phyloP scores from a whole-genome alignment of 441 rosid genomes.

The Rhodomyrtus psidioides region DNA sequence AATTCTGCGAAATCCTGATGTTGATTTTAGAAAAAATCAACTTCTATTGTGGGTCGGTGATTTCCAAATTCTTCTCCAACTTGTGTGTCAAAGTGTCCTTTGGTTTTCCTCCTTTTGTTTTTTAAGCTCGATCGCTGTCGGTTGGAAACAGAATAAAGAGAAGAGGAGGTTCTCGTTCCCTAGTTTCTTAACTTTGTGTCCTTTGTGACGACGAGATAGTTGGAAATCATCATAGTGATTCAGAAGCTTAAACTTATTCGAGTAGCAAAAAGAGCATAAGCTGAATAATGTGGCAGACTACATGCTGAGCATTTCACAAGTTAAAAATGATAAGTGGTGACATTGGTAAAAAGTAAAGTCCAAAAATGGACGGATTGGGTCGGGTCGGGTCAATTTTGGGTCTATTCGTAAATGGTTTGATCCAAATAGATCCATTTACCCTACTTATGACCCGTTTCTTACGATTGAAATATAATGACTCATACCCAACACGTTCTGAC shows the following conservation, averaged over 20 bases:
- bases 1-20: not conserved
- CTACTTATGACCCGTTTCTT: no score
- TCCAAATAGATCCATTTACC: no score
- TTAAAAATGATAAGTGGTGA: not conserved
- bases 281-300: not conserved
- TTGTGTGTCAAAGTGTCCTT: not conserved
- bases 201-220: not conserved
- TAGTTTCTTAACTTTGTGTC: not conserved
- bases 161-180: not conserved
- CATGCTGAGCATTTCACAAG: not conserved
- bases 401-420: no score
- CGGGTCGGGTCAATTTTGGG: no score
- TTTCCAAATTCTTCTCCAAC: not conserved
- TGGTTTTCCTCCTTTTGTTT: not conserved
- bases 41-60: not conserved
- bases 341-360: not conserved
- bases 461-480: no score
- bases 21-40: not conserved
- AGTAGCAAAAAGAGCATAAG: not conserved
- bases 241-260: not conserved
- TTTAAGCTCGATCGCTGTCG: not conserved
- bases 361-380: no score
- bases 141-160: no score
- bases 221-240: not conserved
- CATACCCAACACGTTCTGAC: no score